Base-by-base conservation (phyloP, 2,329 filamentous ascomycete genomes). In the Alternaria brassicicola region DNA sequence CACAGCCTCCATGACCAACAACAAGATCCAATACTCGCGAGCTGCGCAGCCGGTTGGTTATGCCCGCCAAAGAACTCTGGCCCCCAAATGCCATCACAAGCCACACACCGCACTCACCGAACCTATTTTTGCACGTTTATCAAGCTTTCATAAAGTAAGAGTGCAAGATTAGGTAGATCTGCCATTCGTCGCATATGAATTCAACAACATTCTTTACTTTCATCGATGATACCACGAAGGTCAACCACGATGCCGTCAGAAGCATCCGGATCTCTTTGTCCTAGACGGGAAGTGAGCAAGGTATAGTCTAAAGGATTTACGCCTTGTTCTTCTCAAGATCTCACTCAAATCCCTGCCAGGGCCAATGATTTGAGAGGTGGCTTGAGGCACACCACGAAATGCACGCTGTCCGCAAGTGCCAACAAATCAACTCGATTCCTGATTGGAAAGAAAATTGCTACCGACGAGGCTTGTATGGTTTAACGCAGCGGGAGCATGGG, bases 1-100 rank as follows among this genome's bases (percentile, higher is more conserved):
- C 47, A 38, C 47, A 49, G 47, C 47, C 47, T 49, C 26, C 47
- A 13, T 33, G 33, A 15, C 31, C 47, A 36, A 35, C 47, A 26
- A 36, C 21, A 31, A 25, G 31, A 49, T 23, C 33, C 30, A 38
- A 38, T 49, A 7, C 38, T 49, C 3, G n/a, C 9, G 52, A 21
- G 9, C n/a, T 50, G 36, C 26, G 10, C 35, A 36, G 30, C 38
- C 28, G 17, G 30, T 30, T 23, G 33, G 25, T 10, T 28, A 35
- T 42, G 28, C 21, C 25, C 15, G 28, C 33, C 26, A 13, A 45
- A 15, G 36, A 17, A 28, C 43, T 36, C 12, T 33, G 30, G 28
- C 31, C 28, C 36, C 46, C 38, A 38, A 19, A 41, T 15, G 31
- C 38, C 45, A 36, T 35, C 46, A 26, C 30, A 17, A 25, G n/a